Evolutionary conservation across 2,329 filamentous ascomycete genomes (phyloP).

Genomic region (Penicillium sp.): DNA sequence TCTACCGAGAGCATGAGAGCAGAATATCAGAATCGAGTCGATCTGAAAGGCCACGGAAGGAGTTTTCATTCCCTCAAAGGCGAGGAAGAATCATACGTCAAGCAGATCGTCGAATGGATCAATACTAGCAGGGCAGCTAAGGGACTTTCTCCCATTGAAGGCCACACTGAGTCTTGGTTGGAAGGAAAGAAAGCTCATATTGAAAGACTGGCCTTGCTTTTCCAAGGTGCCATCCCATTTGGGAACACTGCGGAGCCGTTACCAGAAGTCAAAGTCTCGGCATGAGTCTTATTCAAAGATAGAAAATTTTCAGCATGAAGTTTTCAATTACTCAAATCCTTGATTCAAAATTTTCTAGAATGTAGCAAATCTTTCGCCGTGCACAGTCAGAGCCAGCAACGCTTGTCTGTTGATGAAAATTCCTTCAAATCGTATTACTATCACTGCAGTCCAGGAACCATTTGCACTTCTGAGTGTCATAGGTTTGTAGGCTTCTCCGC

Average conservation of each 20-base stretch:
- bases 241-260: conserved; percentile 5
- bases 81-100: conserved; percentile 37
- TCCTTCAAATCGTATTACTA: too few species aligned
- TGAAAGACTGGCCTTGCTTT: conserved; percentile 24
- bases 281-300: background rate
- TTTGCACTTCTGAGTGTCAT: too few species aligned
- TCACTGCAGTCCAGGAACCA: too few species aligned
- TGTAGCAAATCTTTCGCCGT: background rate
- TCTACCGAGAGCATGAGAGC: conserved; percentile 38
- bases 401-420: background rate
- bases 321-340: too few species aligned
- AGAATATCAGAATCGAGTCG: conserved; percentile 32
- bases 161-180: conserved; percentile 35
- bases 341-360: background rate
- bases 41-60: conserved; percentile 33
- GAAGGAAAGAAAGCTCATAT: conserved; percentile 28
- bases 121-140: conserved; percentile 25
- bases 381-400: background rate
- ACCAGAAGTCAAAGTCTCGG: conserved; percentile 5
- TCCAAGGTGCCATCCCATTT: conserved; percentile 13
- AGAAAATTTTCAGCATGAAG: background rate
- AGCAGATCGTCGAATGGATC: conserved; percentile 37
- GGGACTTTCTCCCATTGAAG: conserved; percentile 29
- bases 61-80: conserved; percentile 42
- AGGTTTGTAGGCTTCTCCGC: too few species aligned